Conservation (phyloP, 495 filamentous ascomycete species). For the Annulohypoxylon nitens region DNA sequence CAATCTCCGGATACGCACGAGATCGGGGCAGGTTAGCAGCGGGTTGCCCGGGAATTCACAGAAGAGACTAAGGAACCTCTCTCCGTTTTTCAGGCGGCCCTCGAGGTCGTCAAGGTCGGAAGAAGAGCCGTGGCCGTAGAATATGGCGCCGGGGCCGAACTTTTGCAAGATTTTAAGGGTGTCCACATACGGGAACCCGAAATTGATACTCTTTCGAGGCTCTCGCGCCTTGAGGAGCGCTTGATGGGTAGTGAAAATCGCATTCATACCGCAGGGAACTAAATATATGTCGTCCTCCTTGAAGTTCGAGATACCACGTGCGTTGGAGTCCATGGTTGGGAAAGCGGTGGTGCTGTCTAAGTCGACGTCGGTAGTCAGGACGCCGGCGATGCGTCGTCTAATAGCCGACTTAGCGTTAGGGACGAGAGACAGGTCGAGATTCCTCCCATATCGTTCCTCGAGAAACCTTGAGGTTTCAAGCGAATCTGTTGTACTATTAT, state of each 20-base stretch:
- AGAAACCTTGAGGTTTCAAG: constrained; percentile 82
- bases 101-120: constrained; percentile 92
- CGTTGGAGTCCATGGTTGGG: constrained; percentile 57
- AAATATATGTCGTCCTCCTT: constrained; percentile 91
- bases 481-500: constrained; percentile 56
- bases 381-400: constrained; percentile 87
- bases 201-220: constrained; percentile 75
- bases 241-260: constrained; percentile 90
- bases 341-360: constrained; percentile 57
- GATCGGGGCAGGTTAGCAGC: constrained; percentile 84
- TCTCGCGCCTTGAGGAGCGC: constrained; percentile 72
- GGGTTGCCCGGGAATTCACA: constrained; percentile 97
- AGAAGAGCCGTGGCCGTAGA: constrained; percentile 87
- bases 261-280: constrained; percentile 91
- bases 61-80: constrained; percentile 86
- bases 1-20: constrained; percentile 80
- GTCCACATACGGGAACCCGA: constrained; percentile 94
- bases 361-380: constrained; percentile 79
- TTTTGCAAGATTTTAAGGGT: constrained; percentile 95
- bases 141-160: constrained; percentile 90
- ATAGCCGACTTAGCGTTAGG: constrained; percentile 88
- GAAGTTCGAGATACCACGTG: constrained; percentile 74
- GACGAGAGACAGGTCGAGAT: constrained; percentile 82
- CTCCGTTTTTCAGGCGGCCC: constrained; percentile 74
- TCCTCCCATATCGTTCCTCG: constrained; percentile 94